These are phyloP conservation scores for Leptodontidium sp. DNA, from an alignment of 2,329 filamentous ascomycete genomes.

Conservation along the genomic window DNA sequence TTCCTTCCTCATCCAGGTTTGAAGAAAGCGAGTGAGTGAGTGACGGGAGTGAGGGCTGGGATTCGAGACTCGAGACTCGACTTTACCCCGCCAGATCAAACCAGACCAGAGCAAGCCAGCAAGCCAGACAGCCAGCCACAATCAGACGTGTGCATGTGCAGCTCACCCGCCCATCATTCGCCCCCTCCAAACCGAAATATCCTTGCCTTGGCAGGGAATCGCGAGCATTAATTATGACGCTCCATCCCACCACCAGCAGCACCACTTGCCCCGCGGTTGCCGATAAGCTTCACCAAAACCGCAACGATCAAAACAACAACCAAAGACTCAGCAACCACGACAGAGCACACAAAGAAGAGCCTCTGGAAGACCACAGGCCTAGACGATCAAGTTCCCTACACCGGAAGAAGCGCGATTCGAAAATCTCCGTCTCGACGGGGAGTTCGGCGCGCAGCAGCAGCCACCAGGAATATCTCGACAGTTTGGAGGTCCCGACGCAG, in stretches of 20 bases:
- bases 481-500: conserved; percentile 37
- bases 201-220: conserved; percentile 16
- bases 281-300: conserved; percentile 8
- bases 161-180: background rate
- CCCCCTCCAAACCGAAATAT: background rate
- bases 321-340: background rate
- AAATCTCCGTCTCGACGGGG: conserved; percentile 36
- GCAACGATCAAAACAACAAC: background rate
- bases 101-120: background rate
- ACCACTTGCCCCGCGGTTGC: conserved; percentile 6
- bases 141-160: conserved; percentile 1
- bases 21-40: background rate
- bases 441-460: conserved; percentile 29
- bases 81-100: conserved; percentile 10
- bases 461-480: conserved; percentile 46
- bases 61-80: background rate
- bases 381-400: conserved; percentile 2
- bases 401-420: conserved; percentile 32
- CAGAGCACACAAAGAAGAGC: background rate
- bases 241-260: conserved; percentile 1
- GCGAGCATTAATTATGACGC: conserved; percentile 19
- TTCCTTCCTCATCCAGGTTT: background rate
- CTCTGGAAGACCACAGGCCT: background rate
- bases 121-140: background rate
- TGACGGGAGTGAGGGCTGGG: background rate